Evolutionary conservation across 495 filamentous ascomycete genomes (phyloP).

Genomic region (Neurospora tetraspora): DNA sequence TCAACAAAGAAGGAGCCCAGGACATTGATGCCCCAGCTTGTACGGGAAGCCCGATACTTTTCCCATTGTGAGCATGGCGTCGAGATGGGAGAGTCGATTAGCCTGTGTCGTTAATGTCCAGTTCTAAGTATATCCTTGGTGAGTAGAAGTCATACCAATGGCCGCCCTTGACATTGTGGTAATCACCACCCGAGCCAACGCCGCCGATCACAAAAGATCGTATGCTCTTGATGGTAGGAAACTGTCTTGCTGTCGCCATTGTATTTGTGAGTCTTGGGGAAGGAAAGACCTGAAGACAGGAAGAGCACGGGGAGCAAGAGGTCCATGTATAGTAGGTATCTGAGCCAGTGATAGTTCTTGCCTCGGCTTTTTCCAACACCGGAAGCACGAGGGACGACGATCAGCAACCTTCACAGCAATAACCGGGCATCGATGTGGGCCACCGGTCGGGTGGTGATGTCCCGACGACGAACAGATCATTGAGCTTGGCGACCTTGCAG

Average conservation of each 20-base stretch:
- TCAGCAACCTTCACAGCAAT: neutral
- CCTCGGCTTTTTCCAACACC: neutral
- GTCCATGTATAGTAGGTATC: neutral
- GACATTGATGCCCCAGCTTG: slow-evolving; percentile 93
- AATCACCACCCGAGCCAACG: slow-evolving; percentile 81
- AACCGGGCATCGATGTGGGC: neutral
- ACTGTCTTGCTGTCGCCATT: slow-evolving; percentile 40
- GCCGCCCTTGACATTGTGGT: slow-evolving; percentile 89
- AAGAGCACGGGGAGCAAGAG: neutral
- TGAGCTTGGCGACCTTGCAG: no score
- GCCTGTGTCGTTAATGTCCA: slow-evolving; percentile 30
- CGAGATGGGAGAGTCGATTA: slow-evolving; percentile 82
- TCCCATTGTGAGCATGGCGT: slow-evolving; percentile 86
- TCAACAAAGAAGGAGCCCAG: slow-evolving; percentile 91
- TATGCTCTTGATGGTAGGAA: slow-evolving; percentile 70
- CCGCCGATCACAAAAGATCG: slow-evolving; percentile 75
- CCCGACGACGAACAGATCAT: slow-evolving; percentile 8
- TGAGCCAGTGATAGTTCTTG: neutral
- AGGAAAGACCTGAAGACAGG: neutral
- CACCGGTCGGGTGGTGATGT: slow-evolving; percentile 12
- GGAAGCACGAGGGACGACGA: neutral
- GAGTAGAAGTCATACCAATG: slow-evolving; percentile 52
- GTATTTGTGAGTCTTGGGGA: neutral
- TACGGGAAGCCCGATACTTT: slow-evolving; percentile 74
- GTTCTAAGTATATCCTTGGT: neutral